A percentile compares a stretch with the other conserved stretches of the same genome.
Evolutionary conservation across 176 grass and related monocot species (phyloP).

Genomic region (Phoenix dactylifera): DNA sequence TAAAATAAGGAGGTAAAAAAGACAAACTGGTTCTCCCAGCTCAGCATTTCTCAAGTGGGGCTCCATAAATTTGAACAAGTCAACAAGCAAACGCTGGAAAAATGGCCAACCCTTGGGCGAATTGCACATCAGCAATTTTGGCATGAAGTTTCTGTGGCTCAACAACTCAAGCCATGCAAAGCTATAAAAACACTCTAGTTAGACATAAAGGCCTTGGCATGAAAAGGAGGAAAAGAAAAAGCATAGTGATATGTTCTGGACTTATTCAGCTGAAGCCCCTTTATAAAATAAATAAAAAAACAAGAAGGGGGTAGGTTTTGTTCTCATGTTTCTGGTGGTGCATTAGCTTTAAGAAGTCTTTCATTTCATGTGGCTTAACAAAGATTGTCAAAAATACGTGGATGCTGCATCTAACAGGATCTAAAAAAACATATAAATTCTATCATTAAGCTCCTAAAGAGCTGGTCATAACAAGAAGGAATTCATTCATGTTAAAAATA

Average conservation of each 20-base stretch:
- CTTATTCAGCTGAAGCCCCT: too few relatives aligned
- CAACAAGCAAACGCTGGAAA: conserved; percentile 87
- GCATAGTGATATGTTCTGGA: not conserved
- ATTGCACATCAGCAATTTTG: conserved; percentile 74
- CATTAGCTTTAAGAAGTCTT: too few relatives aligned
- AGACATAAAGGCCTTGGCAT: not conserved
- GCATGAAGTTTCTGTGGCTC: conserved; percentile 90
- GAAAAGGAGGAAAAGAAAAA: not conserved
- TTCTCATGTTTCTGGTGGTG: too few relatives aligned
- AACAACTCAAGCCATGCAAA: conserved; percentile 98
- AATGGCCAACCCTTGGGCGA: conserved; percentile 82
- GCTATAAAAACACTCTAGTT: conserved; percentile 27
- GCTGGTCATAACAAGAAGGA: too few relatives aligned
- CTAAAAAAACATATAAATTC: too few relatives aligned
- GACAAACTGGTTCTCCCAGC: conserved; percentile 59
- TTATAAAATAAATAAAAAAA: too few relatives aligned
- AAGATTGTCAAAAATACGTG: too few relatives aligned
- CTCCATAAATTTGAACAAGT: conserved; percentile 98
- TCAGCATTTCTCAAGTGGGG: conserved; percentile 89
- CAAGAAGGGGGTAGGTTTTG: too few relatives aligned
- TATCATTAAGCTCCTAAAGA: too few relatives aligned
- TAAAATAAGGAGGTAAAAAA: conserved; percentile 1
- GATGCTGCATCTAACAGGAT: too few relatives aligned
- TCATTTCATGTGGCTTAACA: too few relatives aligned
- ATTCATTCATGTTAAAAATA: not conserved